Evolutionary conservation across 2,329 filamentous ascomycete genomes (phyloP), one percentile per base, ranked within the genome.

Genomic region (Aspergillus aculeatinus): DNA sequence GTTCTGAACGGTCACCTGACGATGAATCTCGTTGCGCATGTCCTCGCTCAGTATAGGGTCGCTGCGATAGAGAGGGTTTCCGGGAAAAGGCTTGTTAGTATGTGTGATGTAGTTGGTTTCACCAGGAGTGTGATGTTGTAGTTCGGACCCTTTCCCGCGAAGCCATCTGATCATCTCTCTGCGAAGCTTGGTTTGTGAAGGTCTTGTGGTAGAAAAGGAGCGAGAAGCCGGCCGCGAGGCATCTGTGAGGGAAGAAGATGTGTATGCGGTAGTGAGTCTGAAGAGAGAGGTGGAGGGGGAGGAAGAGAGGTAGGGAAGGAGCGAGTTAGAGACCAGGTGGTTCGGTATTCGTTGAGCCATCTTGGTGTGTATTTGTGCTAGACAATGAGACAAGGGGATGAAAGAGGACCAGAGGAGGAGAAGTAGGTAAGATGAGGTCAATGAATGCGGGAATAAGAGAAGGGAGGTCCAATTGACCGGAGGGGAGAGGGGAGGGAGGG

Each of bases 21-120:
- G 70, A 80, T 90, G 95, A 57, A 97, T 89, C 65, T 88, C 81
- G 68, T 93, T 87, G 60, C 89, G 83, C 51, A 93, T 80, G 19
- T 82, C 78, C 67, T 96, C 90, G 63, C 88, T 88, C 65, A 97
- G 81, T 23, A 96, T 89, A 4, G 83, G 79, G 73, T 90, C 83
- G 68, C 88, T 91, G 64, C 81, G 77, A 77, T 94, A 97, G 25
- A 83, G 72, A 4, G 78, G 79, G 74, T 96, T 96, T 53, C 85
- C 72, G 0, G 92, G 92, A 65, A 95, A 96, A 11, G 16, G 4
- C 27, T 51, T 16, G n/a, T 35, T 35, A 16, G 33, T 35, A 12
- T 35, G 33, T 12, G 33, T 35, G 33, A 74, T 49, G 57, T 73
- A 76, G 60, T 75, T 76, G 39, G 68, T 72, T 48, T 62, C 42